Conservation (phyloP, 305 asterid genomes). For the Stenogyne calaminthoides region DNA sequence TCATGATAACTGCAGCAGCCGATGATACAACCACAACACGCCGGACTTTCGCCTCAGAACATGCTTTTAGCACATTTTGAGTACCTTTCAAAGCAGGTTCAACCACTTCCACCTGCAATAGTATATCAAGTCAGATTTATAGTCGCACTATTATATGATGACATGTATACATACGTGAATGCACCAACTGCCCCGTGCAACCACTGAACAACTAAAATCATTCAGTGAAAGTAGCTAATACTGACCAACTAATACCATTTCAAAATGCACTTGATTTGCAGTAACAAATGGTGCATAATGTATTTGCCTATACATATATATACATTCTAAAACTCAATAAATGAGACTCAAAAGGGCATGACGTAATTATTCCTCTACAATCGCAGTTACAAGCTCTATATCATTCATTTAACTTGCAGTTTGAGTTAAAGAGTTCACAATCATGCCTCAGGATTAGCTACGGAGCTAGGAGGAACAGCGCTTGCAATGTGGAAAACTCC, state of each 20-base stretch:
- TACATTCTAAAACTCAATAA: not conserved
- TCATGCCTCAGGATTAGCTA: constrained; percentile 64
- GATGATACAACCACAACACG: constrained; percentile 77
- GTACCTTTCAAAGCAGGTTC: constrained; percentile 74
- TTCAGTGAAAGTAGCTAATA: too few relatives aligned
- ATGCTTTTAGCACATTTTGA: constrained; percentile 68
- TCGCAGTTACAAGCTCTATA: not conserved
- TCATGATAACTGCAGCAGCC: constrained; percentile 43
- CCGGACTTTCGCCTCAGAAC: constrained; percentile 53
- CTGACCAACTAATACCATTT: too few relatives aligned
- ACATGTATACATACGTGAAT: not conserved
- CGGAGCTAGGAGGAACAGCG: constrained; percentile 62
- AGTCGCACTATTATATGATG: not conserved
- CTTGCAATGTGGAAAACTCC: constrained; percentile 84
- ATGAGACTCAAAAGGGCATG: not conserved
- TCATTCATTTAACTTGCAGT: not conserved
- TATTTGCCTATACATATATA: too few relatives aligned
- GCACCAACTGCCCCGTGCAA: too few relatives aligned
- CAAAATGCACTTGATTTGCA: too few relatives aligned
- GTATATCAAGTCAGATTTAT: not conserved
- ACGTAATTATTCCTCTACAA: not conserved
- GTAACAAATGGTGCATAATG: too few relatives aligned
- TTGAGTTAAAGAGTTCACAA: not conserved
- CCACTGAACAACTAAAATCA: too few relatives aligned
- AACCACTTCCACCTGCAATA: constrained; percentile 68